These are phyloP conservation scores for Fusarium lyarnte DNA, from an alignment of 2,329 filamentous ascomycete species.

Conservation along the genomic window DNA sequence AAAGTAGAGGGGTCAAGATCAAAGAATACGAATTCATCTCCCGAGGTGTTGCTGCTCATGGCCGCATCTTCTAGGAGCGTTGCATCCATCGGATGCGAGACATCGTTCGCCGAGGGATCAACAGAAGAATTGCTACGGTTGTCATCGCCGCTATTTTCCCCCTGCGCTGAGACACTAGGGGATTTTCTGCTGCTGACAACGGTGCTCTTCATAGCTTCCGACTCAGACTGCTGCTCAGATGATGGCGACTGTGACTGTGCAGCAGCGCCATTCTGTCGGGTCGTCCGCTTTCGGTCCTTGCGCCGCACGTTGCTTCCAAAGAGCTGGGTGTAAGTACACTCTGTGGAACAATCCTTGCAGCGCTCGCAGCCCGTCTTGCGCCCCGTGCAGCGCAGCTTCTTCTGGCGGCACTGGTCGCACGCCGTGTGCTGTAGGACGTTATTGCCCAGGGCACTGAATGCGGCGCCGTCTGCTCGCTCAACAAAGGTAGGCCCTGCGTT, in stretches of 20 bases:
- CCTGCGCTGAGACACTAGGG: background rate
- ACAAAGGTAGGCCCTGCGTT: background rate
- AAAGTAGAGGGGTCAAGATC: background rate
- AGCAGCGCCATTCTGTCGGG: background rate
- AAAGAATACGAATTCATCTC: background rate
- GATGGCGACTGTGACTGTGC: background rate
- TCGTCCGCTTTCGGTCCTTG: background rate
- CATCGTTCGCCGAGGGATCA: background rate
- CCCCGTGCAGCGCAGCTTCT: background rate
- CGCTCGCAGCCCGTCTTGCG: background rate
- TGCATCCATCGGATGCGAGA: background rate
- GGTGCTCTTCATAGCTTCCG: background rate
- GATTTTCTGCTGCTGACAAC: too few relatives aligned
- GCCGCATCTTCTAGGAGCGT: background rate
- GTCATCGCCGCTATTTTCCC: fast-evolving
- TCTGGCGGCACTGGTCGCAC: background rate
- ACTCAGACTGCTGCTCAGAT: background rate
- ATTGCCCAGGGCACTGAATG: background rate
- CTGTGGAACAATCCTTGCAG: background rate
- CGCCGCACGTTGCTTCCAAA: background rate
- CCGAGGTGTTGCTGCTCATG: background rate
- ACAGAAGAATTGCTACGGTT: background rate
- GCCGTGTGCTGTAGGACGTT: background rate
- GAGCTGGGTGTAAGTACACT: background rate
- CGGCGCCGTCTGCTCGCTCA: background rate